Evolutionary conservation across 2,329 filamentous ascomycete species (phyloP), one percentile per base, ranked within the genome.

Genomic region (Mycosphaerella sp.): DNA sequence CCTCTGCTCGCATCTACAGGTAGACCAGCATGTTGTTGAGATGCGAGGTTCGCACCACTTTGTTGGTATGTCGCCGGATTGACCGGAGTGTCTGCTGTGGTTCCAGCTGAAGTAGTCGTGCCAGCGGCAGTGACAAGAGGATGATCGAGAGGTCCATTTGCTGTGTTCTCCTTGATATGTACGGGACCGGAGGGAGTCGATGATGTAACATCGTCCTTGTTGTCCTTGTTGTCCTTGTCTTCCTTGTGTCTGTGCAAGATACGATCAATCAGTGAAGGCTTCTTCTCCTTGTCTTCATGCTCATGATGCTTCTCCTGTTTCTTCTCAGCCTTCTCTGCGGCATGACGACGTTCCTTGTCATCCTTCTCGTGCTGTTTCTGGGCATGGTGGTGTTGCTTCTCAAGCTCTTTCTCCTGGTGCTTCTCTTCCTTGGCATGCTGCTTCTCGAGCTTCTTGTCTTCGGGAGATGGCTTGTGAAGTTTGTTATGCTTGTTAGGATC

Each of bases 1-100:
- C 70, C 70, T 50, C 67, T 66, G 41, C 61, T 67, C 0, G 66
- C 62, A 44, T 73, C 69, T 68, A 70, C 70, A 6, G 69, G 69
- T 1, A 72, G 57, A 2, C 70, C 70, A 1, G 70, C 72, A 30
- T 67, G 64, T 4, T 68, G 68, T 51, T 73, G 68, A 8, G 56
- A 69, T 12, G 69, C 66, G 3, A 58, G 3, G 36, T 39, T 39
- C 8, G 36, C 52, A 3, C 62, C 17, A n/a, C 62, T 17, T 12
- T 41, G 16, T 6, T 41, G 37, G 17, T 41, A 41, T 25, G 37
- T 17, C 17, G 37, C 6, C 6, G 37, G 37, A 13, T 8, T 41
- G 16, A 41, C 37, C 6, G 16, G 6, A 21, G 37, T 7, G 6
- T 8, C 37, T 3, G 37, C 12, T 9, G 17, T 6, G 3, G 10